These are phyloP conservation scores for Funneliformis geosporum DNA, from an alignment of 192 early-diverging fungal genomes.

Conservation along the genomic window DNA sequence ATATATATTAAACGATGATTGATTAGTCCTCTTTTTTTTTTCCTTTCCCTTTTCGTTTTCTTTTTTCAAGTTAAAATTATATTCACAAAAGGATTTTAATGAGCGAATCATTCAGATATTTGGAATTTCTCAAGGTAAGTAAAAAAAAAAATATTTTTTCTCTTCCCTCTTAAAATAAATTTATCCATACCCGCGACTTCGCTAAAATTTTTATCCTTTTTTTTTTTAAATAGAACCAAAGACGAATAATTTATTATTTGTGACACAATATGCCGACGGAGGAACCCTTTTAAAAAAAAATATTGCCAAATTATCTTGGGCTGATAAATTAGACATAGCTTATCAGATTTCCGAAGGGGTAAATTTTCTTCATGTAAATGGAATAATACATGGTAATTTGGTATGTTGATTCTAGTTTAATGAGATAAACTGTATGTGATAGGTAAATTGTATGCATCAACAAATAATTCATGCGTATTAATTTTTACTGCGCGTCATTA, in stretches of 20 bases:
- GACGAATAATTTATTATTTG: background rate
- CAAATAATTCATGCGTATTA: no score
- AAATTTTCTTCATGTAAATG: background rate
- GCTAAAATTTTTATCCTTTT: background rate
- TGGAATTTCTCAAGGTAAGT: background rate
- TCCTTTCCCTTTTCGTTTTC: background rate
- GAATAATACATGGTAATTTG: background rate
- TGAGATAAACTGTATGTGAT: no score
- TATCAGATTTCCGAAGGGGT: background rate
- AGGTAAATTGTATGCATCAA: no score
- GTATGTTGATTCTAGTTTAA: background rate
- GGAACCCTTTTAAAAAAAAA: background rate
- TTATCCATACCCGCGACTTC: no score
- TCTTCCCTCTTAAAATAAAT: background rate
- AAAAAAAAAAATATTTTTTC: background rate
- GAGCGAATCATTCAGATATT: slow-evolving; percentile 2
- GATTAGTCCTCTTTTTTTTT: background rate
- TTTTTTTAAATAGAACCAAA: background rate
- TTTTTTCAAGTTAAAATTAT: background rate
- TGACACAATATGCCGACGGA: background rate
- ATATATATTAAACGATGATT: background rate
- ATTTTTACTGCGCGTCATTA: background rate
- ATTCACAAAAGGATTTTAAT: background rate
- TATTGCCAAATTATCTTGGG: background rate
- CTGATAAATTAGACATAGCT: background rate